These are phyloP conservation scores for Tricholoma terreum DNA, from an alignment of 768 basidiomycete genomes.

Conservation along the genomic window DNA sequence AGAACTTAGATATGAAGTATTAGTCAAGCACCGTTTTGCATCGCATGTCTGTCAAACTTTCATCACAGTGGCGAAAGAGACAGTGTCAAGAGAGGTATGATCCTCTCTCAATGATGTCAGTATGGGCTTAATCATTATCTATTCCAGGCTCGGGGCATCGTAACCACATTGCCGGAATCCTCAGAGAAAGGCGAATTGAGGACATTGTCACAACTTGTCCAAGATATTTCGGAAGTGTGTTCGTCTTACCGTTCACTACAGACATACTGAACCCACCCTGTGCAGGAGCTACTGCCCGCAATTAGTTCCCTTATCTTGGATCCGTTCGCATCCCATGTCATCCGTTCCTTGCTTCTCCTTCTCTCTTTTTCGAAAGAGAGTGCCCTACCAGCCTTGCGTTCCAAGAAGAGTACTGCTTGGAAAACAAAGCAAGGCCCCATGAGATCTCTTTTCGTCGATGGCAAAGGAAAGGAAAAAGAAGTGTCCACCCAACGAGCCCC, in stretches of 20 bases:
- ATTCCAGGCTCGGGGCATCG: conserved; percentile 50
- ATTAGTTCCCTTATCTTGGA: conserved; percentile 71
- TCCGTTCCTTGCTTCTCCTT: conserved; percentile 75
- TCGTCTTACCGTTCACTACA: conserved; percentile 8
- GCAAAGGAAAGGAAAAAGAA: conserved; percentile 36
- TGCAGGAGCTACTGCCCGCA: conserved; percentile 66
- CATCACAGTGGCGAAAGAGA: conserved; percentile 61
- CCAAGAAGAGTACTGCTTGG: conserved; percentile 82
- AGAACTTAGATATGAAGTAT: conserved; percentile 51
- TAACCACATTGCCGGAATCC: conserved; percentile 45
- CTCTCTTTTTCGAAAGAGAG: conserved; percentile 48
- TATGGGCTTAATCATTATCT: not conserved
- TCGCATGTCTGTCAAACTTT: conserved; percentile 96
- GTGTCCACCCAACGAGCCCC: conserved; percentile 32
- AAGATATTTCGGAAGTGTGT: conserved; percentile 63
- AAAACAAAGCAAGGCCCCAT: conserved; percentile 78
- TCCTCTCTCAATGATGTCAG: not conserved
- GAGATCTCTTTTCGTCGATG: conserved; percentile 69
- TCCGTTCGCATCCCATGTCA: conserved; percentile 87
- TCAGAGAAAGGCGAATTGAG: conserved; percentile 64
- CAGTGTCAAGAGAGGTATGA: conserved; percentile 65
- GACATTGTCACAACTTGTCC: conserved; percentile 58
- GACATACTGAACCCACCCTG: not conserved
- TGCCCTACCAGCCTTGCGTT: conserved; percentile 53
- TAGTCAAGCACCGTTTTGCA: conserved; percentile 82